Base-by-base conservation (phyloP, 345 rosid species). In the Citrus sinensis region DNA sequence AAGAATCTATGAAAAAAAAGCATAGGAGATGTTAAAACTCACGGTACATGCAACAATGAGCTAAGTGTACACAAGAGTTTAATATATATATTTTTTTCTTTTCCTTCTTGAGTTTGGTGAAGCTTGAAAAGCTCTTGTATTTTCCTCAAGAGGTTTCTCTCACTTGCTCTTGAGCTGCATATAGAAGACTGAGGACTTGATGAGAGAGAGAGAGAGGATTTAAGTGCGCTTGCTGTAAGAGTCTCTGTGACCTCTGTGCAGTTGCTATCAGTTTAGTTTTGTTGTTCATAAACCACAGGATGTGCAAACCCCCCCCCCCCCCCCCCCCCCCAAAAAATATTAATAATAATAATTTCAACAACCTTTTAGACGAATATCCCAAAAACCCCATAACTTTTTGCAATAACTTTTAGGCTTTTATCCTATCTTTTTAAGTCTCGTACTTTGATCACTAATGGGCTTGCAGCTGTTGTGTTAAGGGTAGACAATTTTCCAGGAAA, bases 41-140 rank as follows among this genome's bases (percentile, higher is more conserved):
- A 78, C 74, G 49, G 51, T 70, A 73, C 81, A 74, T 82, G 87
- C 85, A 82, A 9, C 79, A 62, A 11, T 17, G 20, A 54, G 22
- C 58, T 16, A 17, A 54, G 7, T 54, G 22, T 6, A 17, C 58
- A 16, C n/a, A 54, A 54, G 51, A 46, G 17, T 54, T 54, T 54
- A 0, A 11, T 46, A 11, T 0, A 9, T 51, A 11, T 46, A 9
- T 51, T 51, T 16, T 16, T 17, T 16, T 54, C 13, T 54, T 54
- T 17, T 4, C 7, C 7, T 54, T 17, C 19, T 1, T 16, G 58
- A 17, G n/a, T 54, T 54, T 54, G 22, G n/a, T 54, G 58, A 46
- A 42, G 51, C 51, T 13, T 42, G 51, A 42, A 42, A 42, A 42
- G 16, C 51, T 11, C 17, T 13, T 54, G 58, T 54, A 49, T 20